Evolutionary conservation across 495 filamentous ascomycete species (phyloP).

Genomic region (Lindgomyces ingoldianus): DNA sequence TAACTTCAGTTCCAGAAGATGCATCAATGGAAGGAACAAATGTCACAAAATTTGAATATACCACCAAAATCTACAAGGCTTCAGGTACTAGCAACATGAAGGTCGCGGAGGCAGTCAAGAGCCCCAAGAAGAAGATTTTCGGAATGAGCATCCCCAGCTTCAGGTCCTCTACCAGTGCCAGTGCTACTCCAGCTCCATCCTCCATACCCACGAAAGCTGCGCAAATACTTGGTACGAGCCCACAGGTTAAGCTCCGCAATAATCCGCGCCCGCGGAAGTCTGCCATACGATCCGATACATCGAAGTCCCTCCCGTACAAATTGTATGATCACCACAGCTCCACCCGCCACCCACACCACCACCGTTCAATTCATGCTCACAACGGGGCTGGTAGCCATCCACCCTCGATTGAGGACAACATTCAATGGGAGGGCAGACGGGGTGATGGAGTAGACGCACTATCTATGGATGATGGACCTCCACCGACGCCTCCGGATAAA

Average conservation of each 20-base stretch:
- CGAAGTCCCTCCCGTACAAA: constrained; percentile 18
- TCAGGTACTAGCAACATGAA: neutral
- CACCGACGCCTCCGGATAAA: constrained; percentile 27
- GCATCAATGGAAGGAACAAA: neutral
- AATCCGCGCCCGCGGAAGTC: neutral
- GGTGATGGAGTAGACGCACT: neutral
- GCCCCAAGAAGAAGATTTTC: constrained; percentile 44
- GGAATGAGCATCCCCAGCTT: constrained; percentile 37
- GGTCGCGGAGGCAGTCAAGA: constrained; percentile 30
- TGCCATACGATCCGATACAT: constrained; percentile 19
- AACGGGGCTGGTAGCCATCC: neutral
- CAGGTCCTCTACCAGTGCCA: constrained; percentile 4
- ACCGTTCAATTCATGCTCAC: neutral
- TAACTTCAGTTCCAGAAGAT: neutral
- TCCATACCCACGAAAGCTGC: constrained; percentile 27
- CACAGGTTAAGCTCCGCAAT: constrained; percentile 4
- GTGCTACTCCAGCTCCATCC: constrained; percentile 9
- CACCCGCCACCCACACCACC: constrained; percentile 2
- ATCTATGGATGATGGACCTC: neutral
- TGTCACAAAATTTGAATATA: neutral
- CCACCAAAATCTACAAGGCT: too few species aligned
- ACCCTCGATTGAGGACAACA: neutral
- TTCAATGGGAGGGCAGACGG: neutral
- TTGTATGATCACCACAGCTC: constrained; percentile 15
- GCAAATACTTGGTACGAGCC: constrained; percentile 14